phyloP scores from a whole-genome alignment of 2,329 filamentous ascomycete species.

The Exserohilum rostratum region DNA sequence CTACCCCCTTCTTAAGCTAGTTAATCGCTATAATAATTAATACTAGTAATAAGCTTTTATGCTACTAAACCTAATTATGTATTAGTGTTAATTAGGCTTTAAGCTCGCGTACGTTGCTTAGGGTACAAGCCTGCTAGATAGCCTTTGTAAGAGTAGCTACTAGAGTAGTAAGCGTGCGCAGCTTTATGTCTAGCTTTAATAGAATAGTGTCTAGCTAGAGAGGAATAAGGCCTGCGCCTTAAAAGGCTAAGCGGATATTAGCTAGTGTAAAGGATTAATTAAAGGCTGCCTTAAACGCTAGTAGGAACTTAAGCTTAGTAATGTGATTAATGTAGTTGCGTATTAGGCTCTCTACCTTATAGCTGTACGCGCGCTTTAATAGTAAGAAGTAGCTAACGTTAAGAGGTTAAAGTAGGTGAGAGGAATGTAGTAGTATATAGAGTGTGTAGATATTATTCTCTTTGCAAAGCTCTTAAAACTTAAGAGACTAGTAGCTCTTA shows the following conservation, averaged over 20 bases:
- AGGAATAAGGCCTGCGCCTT: too few relatives aligned
- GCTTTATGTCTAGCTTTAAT: too few relatives aligned
- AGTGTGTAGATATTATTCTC: conserved; percentile 13
- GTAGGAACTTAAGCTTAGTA: conserved; percentile 1
- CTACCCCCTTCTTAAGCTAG: too few relatives aligned
- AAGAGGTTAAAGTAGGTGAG: conserved; percentile 41
- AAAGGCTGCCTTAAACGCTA: conserved; percentile 25
- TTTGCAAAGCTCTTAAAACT: conserved; percentile 34
- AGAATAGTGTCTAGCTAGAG: too few relatives aligned
- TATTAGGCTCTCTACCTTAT: too few relatives aligned
- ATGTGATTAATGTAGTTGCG: too few relatives aligned
- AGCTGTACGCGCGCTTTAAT: too few relatives aligned
- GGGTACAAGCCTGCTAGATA: conserved; percentile 9
- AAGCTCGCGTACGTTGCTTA: conserved; percentile 6
- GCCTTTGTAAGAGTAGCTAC: background rate
- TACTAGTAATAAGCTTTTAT: too few relatives aligned
- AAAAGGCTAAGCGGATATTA: conserved; percentile 37
- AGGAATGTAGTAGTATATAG: conserved; percentile 31
- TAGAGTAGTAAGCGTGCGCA: too few relatives aligned
- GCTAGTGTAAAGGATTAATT: conserved; percentile 25
- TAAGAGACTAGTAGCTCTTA: conserved; percentile 2
- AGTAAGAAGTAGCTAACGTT: too few relatives aligned
- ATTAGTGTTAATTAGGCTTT: background rate
- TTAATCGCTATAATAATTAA: too few relatives aligned
- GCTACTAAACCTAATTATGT: too few relatives aligned